Base-by-base conservation (phyloP, 352 stramenopile species). In the Pythium scleroteichum region DNA sequence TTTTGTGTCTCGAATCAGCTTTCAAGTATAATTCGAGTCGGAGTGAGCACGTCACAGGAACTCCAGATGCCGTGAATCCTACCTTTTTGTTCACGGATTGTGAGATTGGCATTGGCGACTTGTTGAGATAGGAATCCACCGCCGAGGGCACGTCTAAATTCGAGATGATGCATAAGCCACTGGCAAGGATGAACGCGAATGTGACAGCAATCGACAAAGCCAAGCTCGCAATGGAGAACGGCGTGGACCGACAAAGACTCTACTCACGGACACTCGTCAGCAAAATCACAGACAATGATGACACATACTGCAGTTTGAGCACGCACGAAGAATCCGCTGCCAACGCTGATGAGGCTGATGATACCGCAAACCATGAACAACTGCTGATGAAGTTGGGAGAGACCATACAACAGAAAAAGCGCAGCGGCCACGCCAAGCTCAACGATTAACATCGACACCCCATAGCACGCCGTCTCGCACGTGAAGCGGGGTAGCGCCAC, bases 111-210 rank as follows among this genome's bases (percentile, higher is more conserved):
- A 73, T 47, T 13, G 86, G 59, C 19, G 72, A 70, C 23, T 85
- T 75, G 62, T 88, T 76, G 10, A 90, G 65, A 52, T 75, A 80
- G n/a, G 62, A 67, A 3, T 73, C 73, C 1, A 93, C 64, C 4
- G 83, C 53, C 1, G 82, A 50, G 6, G 69, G 58, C 5, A 84
- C 64, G 49, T 84, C 62, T 8, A 71, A 63, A 23, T 63, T 64
- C 46, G 79, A 88, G 45, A 92, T 59, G 41, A 88, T 62, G 52
- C 79, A 88, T 13, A 92, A 50, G 0, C 80, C 80, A 27, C 79
- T 78, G 8, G 87, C 71, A 16, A 90, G 41, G 6, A 78, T 62
- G 50, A 70, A 80, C 5, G 62, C 68, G 50, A 87, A 88, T 32
- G 69, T 66, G n/a, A 69, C 66, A 9, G 68, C 75, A 54, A 87